phyloP scores from a whole-genome alignment of 2,329 filamentous ascomycete species.

The Pyricularia sp. region DNA sequence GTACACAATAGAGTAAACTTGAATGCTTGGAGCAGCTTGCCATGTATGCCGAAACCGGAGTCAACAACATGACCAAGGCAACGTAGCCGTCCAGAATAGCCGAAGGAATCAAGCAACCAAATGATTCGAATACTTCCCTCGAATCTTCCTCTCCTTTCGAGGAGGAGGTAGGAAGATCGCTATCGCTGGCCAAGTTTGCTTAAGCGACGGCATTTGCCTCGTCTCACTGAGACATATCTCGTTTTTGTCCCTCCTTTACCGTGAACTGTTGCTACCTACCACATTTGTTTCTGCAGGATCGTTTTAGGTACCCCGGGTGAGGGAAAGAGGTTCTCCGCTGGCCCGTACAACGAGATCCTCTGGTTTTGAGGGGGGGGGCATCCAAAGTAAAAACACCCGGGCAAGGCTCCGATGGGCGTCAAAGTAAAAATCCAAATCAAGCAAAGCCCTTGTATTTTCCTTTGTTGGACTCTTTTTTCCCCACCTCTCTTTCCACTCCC shows the following conservation, averaged over 20 bases:
- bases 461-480: background rate
- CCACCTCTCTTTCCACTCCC: background rate
- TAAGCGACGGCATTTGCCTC: background rate
- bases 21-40: background rate
- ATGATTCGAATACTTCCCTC: background rate
- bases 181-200: background rate
- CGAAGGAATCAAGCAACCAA: background rate
- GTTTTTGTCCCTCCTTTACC: no score
- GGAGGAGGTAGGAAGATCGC: background rate
- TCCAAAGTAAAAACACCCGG: background rate
- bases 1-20: background rate
- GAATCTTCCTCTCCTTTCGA: background rate
- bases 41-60: background rate
- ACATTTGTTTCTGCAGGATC: no score
- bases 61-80: background rate
- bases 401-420: background rate
- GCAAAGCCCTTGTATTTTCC: background rate
- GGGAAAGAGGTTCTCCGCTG: background rate
- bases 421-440: background rate
- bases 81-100: background rate
- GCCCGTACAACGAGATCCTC: background rate
- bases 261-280: no score
- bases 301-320: background rate
- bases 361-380: background rate
- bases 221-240: background rate